A percentile compares a stretch with the other conserved stretches of the same genome.
phyloP scores from a whole-genome alignment of 1,139 yeast genomes.

The Hansenula lynferdii region DNA sequence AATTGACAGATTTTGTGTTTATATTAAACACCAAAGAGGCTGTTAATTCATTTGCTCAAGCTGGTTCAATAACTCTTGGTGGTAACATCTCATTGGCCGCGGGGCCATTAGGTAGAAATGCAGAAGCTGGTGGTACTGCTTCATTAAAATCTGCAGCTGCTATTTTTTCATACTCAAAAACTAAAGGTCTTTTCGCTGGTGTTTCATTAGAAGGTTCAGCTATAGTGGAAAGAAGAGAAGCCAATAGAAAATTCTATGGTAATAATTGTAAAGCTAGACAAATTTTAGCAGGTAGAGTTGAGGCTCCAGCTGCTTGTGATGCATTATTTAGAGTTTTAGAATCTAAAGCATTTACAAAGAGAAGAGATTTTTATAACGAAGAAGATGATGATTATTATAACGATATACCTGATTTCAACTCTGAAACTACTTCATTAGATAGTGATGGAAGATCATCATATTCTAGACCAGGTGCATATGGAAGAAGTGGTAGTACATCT shows the following conservation, averaged over 20 bases:
- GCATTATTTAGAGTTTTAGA: conserved; percentile 82
- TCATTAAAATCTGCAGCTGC: conserved; percentile 87
- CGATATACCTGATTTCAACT: conserved; percentile 67
- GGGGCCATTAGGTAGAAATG: conserved; percentile 96
- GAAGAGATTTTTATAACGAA: conserved; percentile 33
- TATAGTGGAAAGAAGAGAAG: conserved; percentile 91
- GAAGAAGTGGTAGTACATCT: conserved; percentile 10
- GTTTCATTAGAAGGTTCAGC: conserved; percentile 96
- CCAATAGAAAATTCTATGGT: conserved; percentile 93
- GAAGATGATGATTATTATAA: conserved; percentile 53
- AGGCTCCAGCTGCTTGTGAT: conserved; percentile 92
- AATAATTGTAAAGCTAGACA: conserved; percentile 77
- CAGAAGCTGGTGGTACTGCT: conserved; percentile 97
- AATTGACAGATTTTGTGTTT: conserved; percentile 93
- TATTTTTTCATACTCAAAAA: conserved; percentile 88
- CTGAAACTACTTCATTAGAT: conserved; percentile 35
- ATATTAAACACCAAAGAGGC: conserved; percentile 84
- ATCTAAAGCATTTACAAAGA: conserved; percentile 74
- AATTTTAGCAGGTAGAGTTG: conserved; percentile 80
- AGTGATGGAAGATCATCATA: conserved; percentile 27
- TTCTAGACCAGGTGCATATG: conserved; percentile 19
- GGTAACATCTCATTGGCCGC: conserved; percentile 97
- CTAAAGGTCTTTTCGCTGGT: conserved; percentile 96
- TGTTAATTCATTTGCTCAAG: conserved; percentile 89
- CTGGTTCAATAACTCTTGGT: conserved; percentile 92